These are phyloP conservation scores for Fremontodendron californicum DNA, from an alignment of 345 rosid species.

Conservation along the genomic window DNA sequence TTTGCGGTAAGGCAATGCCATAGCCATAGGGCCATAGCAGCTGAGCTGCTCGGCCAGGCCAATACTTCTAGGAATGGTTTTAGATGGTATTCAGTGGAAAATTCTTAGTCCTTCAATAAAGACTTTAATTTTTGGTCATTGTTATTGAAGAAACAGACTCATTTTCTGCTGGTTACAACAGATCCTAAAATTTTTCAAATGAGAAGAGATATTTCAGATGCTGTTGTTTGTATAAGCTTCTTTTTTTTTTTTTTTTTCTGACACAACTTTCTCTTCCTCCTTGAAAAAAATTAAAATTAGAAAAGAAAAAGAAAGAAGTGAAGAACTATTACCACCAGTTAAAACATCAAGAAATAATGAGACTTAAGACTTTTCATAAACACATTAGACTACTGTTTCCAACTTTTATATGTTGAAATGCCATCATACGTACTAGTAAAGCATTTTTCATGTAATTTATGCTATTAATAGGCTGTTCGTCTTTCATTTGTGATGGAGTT, in stretches of 20 bases:
- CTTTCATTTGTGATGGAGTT: not conserved
- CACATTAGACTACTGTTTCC: not conserved
- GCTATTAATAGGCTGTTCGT: not conserved
- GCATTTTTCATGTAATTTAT: not conserved
- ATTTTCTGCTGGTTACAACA: not conserved
- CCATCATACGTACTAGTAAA: not conserved
- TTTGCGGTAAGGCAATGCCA: not conserved
- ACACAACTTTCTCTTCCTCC: not conserved
- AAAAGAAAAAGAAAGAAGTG: not conserved
- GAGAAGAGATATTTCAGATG: not conserved
- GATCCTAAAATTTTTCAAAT: not conserved
- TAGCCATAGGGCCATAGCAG: not conserved
- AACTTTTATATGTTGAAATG: not conserved
- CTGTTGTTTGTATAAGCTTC: not conserved
- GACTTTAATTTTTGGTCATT: not conserved
- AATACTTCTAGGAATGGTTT: not conserved
- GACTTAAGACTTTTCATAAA: not conserved
- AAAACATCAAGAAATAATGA: not conserved
- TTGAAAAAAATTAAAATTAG: not conserved
- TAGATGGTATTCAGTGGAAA: not conserved
- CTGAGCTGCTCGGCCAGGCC: not conserved
- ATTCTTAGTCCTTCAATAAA: not conserved
- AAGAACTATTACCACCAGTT: not conserved
- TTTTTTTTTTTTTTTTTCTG: not conserved
- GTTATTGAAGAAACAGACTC: not conserved